Evolutionary conservation across 2,329 filamentous ascomycete genomes (phyloP).

Genomic region (Clarireedia hainanense): DNA sequence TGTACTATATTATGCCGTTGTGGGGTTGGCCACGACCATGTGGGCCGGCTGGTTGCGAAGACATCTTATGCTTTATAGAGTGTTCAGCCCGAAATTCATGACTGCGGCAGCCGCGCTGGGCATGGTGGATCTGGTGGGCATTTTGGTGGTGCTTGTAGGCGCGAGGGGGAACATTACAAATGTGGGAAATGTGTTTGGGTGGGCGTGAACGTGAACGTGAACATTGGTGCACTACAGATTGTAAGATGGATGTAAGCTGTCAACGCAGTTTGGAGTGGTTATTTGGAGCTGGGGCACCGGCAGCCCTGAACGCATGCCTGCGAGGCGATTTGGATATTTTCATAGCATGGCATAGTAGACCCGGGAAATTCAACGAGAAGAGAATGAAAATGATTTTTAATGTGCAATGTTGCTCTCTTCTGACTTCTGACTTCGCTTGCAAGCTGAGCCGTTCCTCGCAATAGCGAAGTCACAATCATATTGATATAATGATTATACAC

Average conservation of each 20-base stretch:
- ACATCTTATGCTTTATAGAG: constrained; percentile 93
- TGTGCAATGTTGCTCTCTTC: no score
- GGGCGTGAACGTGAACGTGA: constrained; percentile 14
- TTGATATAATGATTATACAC: no score
- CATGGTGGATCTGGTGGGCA: constrained; percentile 67
- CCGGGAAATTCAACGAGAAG: not conserved
- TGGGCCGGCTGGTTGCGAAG: constrained; percentile 83
- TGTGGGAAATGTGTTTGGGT: constrained; percentile 84
- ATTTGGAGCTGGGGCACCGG: not conserved
- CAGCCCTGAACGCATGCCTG: no score
- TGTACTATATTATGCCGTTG: constrained; percentile 71
- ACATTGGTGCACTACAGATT: no score
- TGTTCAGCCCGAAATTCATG: constrained; percentile 90
- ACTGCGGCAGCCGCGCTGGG: constrained; percentile 64
- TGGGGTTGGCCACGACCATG: constrained; percentile 78
- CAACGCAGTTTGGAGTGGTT: not conserved
- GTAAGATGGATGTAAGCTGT: not conserved
- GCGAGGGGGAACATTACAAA: constrained; percentile 70
- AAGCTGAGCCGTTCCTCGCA: no score
- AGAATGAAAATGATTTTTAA: no score
- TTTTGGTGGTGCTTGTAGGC: constrained; percentile 65
- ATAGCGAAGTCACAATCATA: no score
- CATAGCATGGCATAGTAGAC: not conserved
- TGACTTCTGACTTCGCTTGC: no score
- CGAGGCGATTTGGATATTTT: not conserved